Conservation (phyloP, 495 filamentous ascomycete genomes). For the Penicillium turbatum region DNA sequence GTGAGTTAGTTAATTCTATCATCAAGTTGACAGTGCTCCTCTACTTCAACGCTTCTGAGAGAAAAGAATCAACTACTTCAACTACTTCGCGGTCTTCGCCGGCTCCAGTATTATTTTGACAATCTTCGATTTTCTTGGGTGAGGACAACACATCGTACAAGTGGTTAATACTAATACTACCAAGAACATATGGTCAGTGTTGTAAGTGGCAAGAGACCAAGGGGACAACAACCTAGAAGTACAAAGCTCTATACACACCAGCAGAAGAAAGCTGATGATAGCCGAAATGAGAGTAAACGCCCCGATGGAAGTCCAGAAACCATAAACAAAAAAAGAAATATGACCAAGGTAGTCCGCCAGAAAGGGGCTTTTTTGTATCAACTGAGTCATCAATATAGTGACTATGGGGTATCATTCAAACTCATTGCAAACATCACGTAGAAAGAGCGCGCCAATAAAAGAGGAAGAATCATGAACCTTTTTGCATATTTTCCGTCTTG, state of each 20-base stretch:
- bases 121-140: too few species aligned
- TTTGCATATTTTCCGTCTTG: conserved; percentile 7
- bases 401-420: conserved; percentile 28
- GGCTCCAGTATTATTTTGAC: too few species aligned
- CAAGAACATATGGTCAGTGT: too few species aligned
- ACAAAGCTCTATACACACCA: background rate
- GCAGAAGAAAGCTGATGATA: background rate
- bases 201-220: background rate
- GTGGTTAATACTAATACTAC: too few species aligned
- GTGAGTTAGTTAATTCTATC: background rate
- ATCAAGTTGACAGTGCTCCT: background rate
- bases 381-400: conserved; percentile 3
- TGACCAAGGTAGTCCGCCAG: background rate
- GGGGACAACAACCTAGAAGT: background rate
- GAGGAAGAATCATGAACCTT: conserved; percentile 4
- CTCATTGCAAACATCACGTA: conserved; percentile 19
- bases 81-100: too few species aligned
- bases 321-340: background rate
- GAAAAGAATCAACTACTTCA: too few species aligned
- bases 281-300: background rate
- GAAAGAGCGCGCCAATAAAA: conserved; percentile 10
- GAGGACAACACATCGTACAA: too few species aligned
- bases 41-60: too few species aligned
- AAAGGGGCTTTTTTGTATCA: background rate
- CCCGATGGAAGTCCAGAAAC: background rate